These are phyloP conservation scores for Colletotrichum sp. DNA, from an alignment of 2,329 filamentous ascomycete genomes.

Conservation along the genomic window DNA sequence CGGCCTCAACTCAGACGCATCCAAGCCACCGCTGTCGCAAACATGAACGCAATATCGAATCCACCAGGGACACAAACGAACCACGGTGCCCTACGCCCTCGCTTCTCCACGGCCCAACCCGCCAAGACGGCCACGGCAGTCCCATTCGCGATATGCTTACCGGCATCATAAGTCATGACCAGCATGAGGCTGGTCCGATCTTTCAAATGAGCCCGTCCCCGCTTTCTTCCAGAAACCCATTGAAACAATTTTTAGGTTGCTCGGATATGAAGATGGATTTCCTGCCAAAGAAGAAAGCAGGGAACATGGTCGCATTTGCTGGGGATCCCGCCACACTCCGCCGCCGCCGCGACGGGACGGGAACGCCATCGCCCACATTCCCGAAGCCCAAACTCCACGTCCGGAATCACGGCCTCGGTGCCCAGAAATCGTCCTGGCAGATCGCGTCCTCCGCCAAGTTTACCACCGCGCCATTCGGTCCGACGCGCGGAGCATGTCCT, in stretches of 20 bases:
- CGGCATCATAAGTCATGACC: neutral
- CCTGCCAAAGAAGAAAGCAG: neutral
- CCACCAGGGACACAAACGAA: neutral
- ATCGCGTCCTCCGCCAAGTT: neutral
- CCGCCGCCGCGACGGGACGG: neutral
- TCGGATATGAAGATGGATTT: neutral
- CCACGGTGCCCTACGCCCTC: neutral
- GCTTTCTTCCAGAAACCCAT: conserved; percentile 1
- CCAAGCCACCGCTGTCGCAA: neutral
- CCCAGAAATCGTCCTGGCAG: neutral
- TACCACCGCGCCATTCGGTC: neutral
- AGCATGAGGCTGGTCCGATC: neutral
- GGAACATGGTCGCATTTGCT: neutral
- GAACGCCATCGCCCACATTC: conserved; percentile 1
- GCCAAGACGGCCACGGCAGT: conserved; percentile 5
- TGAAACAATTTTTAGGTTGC: neutral
- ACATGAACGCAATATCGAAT: neutral
- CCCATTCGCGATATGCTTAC: neutral
- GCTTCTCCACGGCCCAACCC: neutral
- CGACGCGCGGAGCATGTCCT: neutral
- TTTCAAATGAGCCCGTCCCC: neutral
- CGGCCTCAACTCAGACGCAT: neutral
- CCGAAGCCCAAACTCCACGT: neutral
- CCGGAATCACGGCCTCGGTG: neutral
- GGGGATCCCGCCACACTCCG: neutral